Evolutionary conservation across 768 basidiomycete species (phyloP).

Genomic region (Suillus lakei): DNA sequence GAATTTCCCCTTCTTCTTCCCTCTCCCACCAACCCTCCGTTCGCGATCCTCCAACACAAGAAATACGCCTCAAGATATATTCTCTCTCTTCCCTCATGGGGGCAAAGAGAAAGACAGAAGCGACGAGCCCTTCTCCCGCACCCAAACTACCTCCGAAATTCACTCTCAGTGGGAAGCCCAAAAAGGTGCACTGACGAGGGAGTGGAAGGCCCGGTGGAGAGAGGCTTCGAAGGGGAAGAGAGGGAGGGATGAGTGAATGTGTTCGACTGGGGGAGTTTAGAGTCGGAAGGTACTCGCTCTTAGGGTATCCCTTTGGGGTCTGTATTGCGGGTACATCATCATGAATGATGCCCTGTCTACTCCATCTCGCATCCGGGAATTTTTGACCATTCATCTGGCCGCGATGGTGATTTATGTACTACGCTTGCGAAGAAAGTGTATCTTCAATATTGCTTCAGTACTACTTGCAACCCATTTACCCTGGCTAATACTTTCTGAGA

Average conservation of each 20-base stretch:
- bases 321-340: background rate
- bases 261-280: background rate
- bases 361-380: too few relatives aligned
- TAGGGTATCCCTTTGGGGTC: background rate
- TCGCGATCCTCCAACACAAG: constrained; percentile 19
- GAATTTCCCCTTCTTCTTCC: constrained; percentile 68
- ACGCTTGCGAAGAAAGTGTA: background rate
- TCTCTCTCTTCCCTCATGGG: constrained; percentile 33
- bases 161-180: constrained; percentile 71
- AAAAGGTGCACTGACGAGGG: constrained; percentile 68
- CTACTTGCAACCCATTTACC: background rate
- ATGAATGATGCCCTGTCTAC: background rate
- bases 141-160: constrained; percentile 50
- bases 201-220: constrained; percentile 78
- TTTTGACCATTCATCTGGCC: background rate
- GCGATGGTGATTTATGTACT: background rate
- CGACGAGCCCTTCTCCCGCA: constrained; percentile 43
- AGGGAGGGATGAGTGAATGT: constrained; percentile 46
- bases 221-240: constrained; percentile 73
- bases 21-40: constrained; percentile 38
- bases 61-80: constrained; percentile 26
- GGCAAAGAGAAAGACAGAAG: too few relatives aligned
- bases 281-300: background rate
- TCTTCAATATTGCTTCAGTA: background rate
- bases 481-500: background rate